A percentile compares a stretch with the other conserved stretches of the same genome.
Evolutionary conservation across 1,139 yeast species (phyloP).

Genomic region (Blastobotrys elegans): DNA sequence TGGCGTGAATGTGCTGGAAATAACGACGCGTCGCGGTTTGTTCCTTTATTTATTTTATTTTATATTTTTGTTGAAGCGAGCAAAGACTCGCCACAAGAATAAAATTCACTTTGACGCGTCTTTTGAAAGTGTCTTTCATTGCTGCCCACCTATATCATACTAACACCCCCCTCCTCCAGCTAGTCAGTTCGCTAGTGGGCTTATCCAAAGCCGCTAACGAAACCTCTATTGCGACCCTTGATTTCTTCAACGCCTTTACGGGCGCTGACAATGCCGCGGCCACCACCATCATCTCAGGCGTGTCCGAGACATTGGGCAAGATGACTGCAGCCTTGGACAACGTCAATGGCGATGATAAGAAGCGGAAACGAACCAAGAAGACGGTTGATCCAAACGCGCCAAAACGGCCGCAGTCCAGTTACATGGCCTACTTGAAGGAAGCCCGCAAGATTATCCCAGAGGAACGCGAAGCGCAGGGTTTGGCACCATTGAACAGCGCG

Average conservation of each 20-base stretch:
- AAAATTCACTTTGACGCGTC: too few species aligned
- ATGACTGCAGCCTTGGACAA: conserved; percentile 4
- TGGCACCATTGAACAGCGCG: conserved; percentile 60
- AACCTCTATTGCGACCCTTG: conserved; percentile 72
- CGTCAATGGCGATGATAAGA: conserved; percentile 8
- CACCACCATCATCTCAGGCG: conserved; percentile 24
- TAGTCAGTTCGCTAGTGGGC: conserved; percentile 73
- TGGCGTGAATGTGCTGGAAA: neutral
- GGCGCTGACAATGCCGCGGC: conserved; percentile 24
- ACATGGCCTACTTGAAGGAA: conserved; percentile 62
- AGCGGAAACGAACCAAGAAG: conserved; percentile 41
- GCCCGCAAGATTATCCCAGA: conserved; percentile 44
- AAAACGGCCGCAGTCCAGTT: conserved; percentile 65
- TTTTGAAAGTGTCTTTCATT: too few species aligned
- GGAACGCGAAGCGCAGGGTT: conserved; percentile 55
- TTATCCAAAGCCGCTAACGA: conserved; percentile 77
- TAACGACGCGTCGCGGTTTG: neutral
- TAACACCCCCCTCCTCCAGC: conserved; percentile 32
- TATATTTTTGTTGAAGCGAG: too few species aligned
- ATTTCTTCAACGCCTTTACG: conserved; percentile 51
- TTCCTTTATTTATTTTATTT: neutral
- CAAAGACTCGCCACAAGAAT: too few species aligned
- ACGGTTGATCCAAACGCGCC: conserved; percentile 49
- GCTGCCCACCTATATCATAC: too few species aligned
- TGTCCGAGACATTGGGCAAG: conserved; percentile 17